Base-by-base conservation (phyloP, 2,329 filamentous ascomycete genomes). In the Cytospora piceae region DNA sequence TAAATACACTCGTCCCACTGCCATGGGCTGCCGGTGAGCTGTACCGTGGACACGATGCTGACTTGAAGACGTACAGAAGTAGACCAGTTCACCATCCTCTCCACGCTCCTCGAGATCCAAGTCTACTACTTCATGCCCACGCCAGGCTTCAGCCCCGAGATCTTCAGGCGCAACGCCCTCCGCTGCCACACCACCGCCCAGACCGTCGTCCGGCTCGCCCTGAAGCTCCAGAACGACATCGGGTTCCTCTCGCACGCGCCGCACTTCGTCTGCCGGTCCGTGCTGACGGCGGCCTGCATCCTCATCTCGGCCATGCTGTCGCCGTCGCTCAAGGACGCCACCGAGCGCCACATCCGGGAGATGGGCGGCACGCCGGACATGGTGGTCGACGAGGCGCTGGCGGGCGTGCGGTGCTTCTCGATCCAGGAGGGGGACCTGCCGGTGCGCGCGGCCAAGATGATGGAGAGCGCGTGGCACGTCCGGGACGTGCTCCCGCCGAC, bases 91-190 rank as follows among this genome's bases (percentile, higher is more conserved):
- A 81, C 82, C 58, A 73, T 83, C 11, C 72, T 85, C 4, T 77
- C 82, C 0, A 80, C 82, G 1, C 77, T 81, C 27, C 77, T 85
- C n/a, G 83, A 86, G 64, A 78, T 86, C 11, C 83, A 86, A 68
- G 74, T 77, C 1, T 85, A 81, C 73, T 85, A 85, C 74, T 81
- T 85, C 69, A 77, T 80, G 68, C 81, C 80, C 3, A 76, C 78
- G 0, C 76, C 79, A 2, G 77, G 76, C 22, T 75, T 74, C 67
- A 76, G 72, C 68, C 72, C 73, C 1, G 78, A 77, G 51, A 75
- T 73, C 15, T 76, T 83, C 63, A 79, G 77, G 66, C 75, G 80
- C 58, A 80, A 83, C 70, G 73, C 81, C 29, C 72, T 83, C 51
- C 80, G 82, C 27, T 75, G 79, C 27, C 84, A 81, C 73, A 79